These are phyloP conservation scores for Acer negundo DNA, from an alignment of 345 rosid genomes.

Conservation along the genomic window DNA sequence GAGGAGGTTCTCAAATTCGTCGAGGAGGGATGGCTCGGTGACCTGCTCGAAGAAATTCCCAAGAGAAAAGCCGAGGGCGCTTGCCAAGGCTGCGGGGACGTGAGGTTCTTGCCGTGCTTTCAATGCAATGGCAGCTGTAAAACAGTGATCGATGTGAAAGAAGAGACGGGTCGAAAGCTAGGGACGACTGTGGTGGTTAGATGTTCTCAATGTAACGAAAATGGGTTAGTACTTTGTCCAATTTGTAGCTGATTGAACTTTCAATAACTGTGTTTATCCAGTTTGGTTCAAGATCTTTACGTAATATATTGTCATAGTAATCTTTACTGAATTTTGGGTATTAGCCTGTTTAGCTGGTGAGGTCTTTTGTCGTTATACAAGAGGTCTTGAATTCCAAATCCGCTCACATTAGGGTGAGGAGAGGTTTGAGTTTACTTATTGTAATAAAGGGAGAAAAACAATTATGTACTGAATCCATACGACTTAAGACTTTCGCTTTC, in stretches of 20 bases:
- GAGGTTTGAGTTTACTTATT: not conserved
- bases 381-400: not conserved
- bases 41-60: slow-evolving; percentile 56
- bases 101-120: slow-evolving; percentile 77
- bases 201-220: slow-evolving; percentile 83
- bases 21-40: slow-evolving; percentile 70
- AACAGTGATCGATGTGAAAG: slow-evolving; percentile 27
- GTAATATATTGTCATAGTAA: not conserved
- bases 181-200: slow-evolving; percentile 47
- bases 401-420: not conserved
- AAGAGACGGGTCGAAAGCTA: slow-evolving; percentile 20
- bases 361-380: not conserved
- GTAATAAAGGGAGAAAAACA: too few relatives aligned
- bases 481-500: not conserved
- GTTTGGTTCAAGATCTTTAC: not conserved
- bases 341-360: not conserved
- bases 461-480: not conserved
- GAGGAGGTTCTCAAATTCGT: slow-evolving; percentile 65
- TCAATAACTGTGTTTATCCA: not conserved
- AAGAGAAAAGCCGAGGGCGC: slow-evolving; percentile 35
- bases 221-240: slow-evolving; percentile 83
- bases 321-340: not conserved
- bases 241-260: slow-evolving; percentile 54
- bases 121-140: slow-evolving; percentile 82
- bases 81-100: slow-evolving; percentile 74